Conservation (phyloP, 2,329 filamentous ascomycete genomes). For the Aureobasidium sp. region DNA sequence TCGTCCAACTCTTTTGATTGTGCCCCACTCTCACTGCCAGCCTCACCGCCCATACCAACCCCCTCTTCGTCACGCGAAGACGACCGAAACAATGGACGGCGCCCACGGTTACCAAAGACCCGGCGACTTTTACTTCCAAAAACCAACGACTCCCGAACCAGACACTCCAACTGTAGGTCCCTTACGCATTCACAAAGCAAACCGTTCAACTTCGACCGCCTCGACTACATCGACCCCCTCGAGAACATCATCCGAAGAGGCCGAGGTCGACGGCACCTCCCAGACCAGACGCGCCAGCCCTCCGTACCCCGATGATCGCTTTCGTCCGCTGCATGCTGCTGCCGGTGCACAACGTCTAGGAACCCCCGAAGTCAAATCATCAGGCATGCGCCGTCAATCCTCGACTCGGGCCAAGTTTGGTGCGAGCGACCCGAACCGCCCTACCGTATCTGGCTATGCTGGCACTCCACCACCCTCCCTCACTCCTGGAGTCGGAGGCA, state of each 20-base stretch:
- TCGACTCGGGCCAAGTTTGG: slow-evolving; percentile 34
- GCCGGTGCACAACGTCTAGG: slow-evolving; percentile 26
- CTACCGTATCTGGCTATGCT: slow-evolving; percentile 38
- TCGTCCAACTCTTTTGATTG: not conserved
- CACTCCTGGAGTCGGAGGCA: slow-evolving; percentile 43
- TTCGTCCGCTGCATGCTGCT: slow-evolving; percentile 22
- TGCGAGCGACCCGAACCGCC: slow-evolving; percentile 40
- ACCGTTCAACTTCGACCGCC: slow-evolving; percentile 29
- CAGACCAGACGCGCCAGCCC: slow-evolving; percentile 43
- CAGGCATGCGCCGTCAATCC: slow-evolving; percentile 13
- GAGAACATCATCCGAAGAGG: slow-evolving; percentile 43
- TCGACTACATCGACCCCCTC: slow-evolving; percentile 41
- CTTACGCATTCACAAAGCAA: slow-evolving; percentile 74
- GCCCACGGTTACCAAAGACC: slow-evolving; percentile 38
- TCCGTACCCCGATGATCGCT: slow-evolving; percentile 39
- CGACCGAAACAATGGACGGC: slow-evolving; percentile 1
- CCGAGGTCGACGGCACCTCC: slow-evolving; percentile 56
- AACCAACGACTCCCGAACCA: slow-evolving; percentile 18
- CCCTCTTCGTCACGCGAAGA: not conserved
- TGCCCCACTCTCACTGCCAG: not conserved
- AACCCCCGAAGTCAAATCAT: slow-evolving; percentile 23
- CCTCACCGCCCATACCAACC: slow-evolving; percentile 3
- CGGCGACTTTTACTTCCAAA: slow-evolving; percentile 66
- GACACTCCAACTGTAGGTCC: slow-evolving; percentile 70
- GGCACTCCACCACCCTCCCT: slow-evolving; percentile 24